Evolutionary conservation across 1,139 yeast species (phyloP).

Genomic region (Lodderomyces elongisporus): DNA sequence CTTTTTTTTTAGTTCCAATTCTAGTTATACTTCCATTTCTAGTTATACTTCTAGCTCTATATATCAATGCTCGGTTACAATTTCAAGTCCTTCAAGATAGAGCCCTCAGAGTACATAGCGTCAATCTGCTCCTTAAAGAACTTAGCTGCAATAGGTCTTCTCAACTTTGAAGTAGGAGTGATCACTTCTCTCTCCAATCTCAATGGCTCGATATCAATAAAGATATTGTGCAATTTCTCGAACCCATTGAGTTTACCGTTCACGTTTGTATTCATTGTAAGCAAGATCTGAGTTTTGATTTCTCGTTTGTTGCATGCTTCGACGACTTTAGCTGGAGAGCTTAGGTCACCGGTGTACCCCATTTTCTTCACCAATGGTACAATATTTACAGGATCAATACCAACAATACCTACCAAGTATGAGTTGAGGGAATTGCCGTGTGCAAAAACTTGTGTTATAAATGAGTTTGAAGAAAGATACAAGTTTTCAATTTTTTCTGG

Average conservation of each 20-base stretch:
- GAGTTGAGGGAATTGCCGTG: conserved; percentile 31
- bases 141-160: conserved; percentile 33
- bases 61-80: too few relatives aligned
- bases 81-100: conserved; percentile 19
- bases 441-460: conserved; percentile 54
- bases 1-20: too few relatives aligned
- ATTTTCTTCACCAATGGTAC: conserved; percentile 15
- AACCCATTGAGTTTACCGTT: conserved; percentile 25
- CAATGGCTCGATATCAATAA: conserved; percentile 35
- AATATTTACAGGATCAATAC: conserved; percentile 35
- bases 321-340: conserved; percentile 17
- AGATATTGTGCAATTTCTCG: conserved; percentile 35
- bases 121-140: conserved; percentile 22
- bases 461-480: conserved; percentile 51
- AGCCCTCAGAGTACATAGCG: conserved; percentile 24
- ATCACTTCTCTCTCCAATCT: conserved; percentile 34
- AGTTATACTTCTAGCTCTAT: too few relatives aligned
- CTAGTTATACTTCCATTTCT: too few relatives aligned
- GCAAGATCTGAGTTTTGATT: conserved; percentile 21
- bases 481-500: conserved; percentile 72
- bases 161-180: conserved; percentile 40
- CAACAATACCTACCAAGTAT: conserved; percentile 31
- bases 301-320: conserved; percentile 21
- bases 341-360: conserved; percentile 10
- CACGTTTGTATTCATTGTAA: conserved; percentile 25